Evolutionary conservation across 345 rosid genomes (phyloP).

Genomic region (Hypericum androsaemum): DNA sequence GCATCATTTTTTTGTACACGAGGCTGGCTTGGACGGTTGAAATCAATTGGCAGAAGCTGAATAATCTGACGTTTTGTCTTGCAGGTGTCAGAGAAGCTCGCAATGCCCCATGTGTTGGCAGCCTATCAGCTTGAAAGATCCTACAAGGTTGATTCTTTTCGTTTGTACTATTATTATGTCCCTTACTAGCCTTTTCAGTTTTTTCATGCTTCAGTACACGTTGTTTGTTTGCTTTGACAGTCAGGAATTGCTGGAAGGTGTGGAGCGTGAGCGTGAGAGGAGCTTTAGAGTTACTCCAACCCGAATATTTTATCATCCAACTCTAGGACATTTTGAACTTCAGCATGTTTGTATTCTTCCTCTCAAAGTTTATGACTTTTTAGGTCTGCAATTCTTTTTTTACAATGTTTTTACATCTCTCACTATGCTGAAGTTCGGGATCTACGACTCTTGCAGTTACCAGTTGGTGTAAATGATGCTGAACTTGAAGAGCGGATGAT

Average conservation of each 20-base stretch:
- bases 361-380: constrained; percentile 7
- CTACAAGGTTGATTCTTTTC: neutral
- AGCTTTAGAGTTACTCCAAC: constrained; percentile 59
- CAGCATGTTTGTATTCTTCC: constrained; percentile 59
- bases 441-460: constrained; percentile 39
- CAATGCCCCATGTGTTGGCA: constrained; percentile 2
- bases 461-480: constrained; percentile 62
- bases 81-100: constrained; percentile 4
- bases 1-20: neutral
- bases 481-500: constrained; percentile 94
- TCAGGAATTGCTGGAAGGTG: constrained; percentile 89
- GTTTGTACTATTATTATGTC: no score
- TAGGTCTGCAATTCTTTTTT: neutral
- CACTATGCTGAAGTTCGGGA: constrained; percentile 1
- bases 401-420: neutral
- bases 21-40: neutral
- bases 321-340: constrained; percentile 86
- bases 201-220: no score
- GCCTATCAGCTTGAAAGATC: neutral
- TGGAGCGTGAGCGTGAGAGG: constrained; percentile 71
- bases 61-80: neutral
- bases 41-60: neutral
- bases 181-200: no score
- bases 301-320: constrained; percentile 87
- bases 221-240: constrained; percentile 29